Conservation (phyloP, 2,329 filamentous ascomycete species). For the Pseudogymnoascus sp. region DNA sequence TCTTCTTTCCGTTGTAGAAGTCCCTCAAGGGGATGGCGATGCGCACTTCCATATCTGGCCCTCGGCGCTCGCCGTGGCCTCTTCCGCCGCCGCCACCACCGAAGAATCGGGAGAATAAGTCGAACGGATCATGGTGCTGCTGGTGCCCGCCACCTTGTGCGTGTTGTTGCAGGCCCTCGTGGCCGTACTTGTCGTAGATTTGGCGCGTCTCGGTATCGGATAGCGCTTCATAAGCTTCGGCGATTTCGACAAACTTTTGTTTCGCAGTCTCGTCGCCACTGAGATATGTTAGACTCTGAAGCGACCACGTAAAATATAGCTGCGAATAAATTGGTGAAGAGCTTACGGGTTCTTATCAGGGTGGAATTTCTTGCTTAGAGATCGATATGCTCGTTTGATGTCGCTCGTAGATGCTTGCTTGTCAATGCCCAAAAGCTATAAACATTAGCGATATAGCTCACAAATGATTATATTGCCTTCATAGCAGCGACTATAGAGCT, state of each 20-base stretch:
- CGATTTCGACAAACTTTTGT: conserved; percentile 86
- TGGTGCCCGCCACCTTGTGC: conserved; percentile 60
- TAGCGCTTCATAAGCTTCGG: conserved; percentile 91
- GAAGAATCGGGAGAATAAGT: conserved; percentile 95
- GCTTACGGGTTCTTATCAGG: conserved; percentile 95
- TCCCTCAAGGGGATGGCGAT: conserved; percentile 73
- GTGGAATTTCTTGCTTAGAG: conserved; percentile 89
- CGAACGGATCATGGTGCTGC: conserved; percentile 76
- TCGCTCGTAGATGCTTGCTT: conserved; percentile 75
- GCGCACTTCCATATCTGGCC: conserved; percentile 82
- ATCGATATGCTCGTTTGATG: conserved; percentile 88
- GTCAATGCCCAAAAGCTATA: conserved; percentile 68
- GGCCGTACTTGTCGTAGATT: conserved; percentile 90
- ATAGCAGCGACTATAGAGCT: background rate
- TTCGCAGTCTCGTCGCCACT: conserved; percentile 73
- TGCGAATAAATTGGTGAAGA: conserved; percentile 16
- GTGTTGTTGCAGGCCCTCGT: conserved; percentile 81
- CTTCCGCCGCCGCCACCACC: conserved; percentile 68
- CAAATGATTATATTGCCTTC: background rate
- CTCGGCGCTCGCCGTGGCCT: conserved; percentile 65
- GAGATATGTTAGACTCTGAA: conserved; percentile 12
- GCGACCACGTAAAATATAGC: background rate
- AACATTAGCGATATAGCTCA: conserved; percentile 13
- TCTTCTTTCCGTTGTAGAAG: conserved; percentile 84
- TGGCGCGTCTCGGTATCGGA: conserved; percentile 70